phyloP scores from a whole-genome alignment of 306 rosid species.

The Dryas drummondii region DNA sequence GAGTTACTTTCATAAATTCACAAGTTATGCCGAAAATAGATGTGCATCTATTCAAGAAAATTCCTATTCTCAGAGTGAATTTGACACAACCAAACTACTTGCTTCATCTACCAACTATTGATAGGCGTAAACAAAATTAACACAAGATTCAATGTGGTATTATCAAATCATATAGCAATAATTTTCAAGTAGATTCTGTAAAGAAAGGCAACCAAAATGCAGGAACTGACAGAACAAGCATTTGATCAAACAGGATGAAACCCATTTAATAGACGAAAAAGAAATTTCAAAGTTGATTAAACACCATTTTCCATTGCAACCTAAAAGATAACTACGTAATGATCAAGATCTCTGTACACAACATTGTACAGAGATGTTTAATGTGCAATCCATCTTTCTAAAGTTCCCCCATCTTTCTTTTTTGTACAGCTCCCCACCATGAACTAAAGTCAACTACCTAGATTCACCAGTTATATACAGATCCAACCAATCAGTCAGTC shows the following conservation, averaged over 20 bases:
- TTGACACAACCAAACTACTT: too few species aligned
- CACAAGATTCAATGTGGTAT: too few species aligned
- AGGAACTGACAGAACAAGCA: background rate
- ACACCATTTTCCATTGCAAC: background rate
- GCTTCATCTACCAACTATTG: too few species aligned
- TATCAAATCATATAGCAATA: background rate
- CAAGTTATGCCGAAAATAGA: too few species aligned
- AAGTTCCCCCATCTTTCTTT: constrained; percentile 14
- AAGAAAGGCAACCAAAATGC: background rate
- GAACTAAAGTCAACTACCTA: constrained; percentile 29
- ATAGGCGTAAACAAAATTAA: too few species aligned
- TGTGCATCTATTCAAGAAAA: too few species aligned
- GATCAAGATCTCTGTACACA: constrained; percentile 33
- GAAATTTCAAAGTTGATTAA: background rate
- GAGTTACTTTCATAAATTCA: too few species aligned
- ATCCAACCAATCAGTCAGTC: constrained; percentile 52
- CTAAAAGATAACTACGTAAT: background rate
- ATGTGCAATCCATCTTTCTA: constrained; percentile 30
- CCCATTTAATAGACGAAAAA: background rate
- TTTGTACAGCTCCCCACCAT: constrained; percentile 39
- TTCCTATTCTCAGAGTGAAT: too few species aligned
- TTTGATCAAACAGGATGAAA: background rate
- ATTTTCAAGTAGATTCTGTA: background rate
- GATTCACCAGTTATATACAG: constrained; percentile 53
- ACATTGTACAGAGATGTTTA: constrained; percentile 36